phyloP scores from a whole-genome alignment of 257 asterid species.

The Jasminum sambac region DNA sequence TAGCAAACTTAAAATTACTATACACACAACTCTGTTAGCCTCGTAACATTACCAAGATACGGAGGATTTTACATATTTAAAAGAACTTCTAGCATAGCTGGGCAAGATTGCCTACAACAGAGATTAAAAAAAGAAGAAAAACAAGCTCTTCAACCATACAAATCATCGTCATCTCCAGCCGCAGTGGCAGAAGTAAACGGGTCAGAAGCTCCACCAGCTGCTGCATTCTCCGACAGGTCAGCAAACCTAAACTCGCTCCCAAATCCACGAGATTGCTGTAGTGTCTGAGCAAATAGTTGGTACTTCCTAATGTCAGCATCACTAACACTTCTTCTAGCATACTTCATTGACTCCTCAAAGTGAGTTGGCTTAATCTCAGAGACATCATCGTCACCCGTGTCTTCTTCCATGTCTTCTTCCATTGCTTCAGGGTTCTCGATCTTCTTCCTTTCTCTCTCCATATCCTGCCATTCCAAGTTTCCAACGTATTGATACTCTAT shows the following conservation, averaged over 20 bases:
- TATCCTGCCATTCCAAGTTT: conserved; percentile 31
- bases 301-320: conserved; percentile 49
- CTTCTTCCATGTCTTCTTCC: conserved; percentile 56
- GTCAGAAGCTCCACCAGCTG: conserved; percentile 28
- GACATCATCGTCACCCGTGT: conserved; percentile 30
- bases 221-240: conserved; percentile 25
- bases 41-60: too few species aligned
- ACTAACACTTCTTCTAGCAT: conserved; percentile 40
- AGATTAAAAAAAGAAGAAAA: neutral
- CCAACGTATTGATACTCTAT: neutral
- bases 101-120: neutral
- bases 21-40: too few species aligned
- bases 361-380: conserved; percentile 45
- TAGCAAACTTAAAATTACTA: too few species aligned
- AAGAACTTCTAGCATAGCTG: neutral
- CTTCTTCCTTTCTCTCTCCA: conserved; percentile 42
- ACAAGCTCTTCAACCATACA: conserved; percentile 34
- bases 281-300: conserved; percentile 49
- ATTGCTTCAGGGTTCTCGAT: conserved; percentile 41
- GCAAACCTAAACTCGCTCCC: conserved; percentile 44
- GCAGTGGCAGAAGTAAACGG: conserved; percentile 31
- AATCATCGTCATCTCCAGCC: conserved; percentile 36
- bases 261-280: conserved; percentile 47
- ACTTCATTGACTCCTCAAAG: conserved; percentile 52
- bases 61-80: too few species aligned